Evolutionary conservation across 1,139 yeast genomes (phyloP).

Genomic region (Williopsis jadinii): DNA sequence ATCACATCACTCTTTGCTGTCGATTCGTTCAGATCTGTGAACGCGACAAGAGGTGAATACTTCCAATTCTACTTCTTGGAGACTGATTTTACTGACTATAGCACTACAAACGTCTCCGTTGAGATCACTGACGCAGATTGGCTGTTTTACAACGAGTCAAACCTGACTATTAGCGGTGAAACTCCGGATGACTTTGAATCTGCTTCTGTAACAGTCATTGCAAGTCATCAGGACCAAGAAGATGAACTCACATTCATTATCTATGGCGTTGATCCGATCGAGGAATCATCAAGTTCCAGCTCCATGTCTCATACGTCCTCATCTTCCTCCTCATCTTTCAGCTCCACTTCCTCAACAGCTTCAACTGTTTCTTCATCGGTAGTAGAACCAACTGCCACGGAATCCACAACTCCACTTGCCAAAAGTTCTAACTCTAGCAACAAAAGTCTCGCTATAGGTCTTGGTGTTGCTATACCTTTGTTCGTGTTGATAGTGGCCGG

Average conservation of each 20-base stretch:
- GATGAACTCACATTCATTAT: constrained; percentile 46
- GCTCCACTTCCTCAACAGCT: constrained; percentile 15
- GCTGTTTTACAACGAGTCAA: constrained; percentile 54
- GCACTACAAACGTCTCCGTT: constrained; percentile 44
- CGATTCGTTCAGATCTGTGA: constrained; percentile 43
- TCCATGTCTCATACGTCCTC: constrained; percentile 8
- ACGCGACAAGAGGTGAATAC: constrained; percentile 58
- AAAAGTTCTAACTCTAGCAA: constrained; percentile 24
- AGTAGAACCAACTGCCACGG: constrained; percentile 24
- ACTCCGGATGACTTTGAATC: constrained; percentile 55
- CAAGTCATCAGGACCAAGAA: constrained; percentile 34
- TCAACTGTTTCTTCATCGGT: constrained; percentile 25
- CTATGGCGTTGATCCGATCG: constrained; percentile 41
- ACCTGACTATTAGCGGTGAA: constrained; percentile 60
- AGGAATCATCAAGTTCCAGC: constrained; percentile 14
- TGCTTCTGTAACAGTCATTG: constrained; percentile 46
- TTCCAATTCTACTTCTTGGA: constrained; percentile 48
- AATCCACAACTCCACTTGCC: constrained; percentile 13
- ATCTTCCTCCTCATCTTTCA: constrained; percentile 12
- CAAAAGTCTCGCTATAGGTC: constrained; percentile 67
- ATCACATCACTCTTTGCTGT: constrained; percentile 43
- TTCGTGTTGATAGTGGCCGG: constrained; percentile 41
- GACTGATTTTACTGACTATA: constrained; percentile 47
- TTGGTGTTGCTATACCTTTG: constrained; percentile 81
- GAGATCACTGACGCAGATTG: constrained; percentile 44